Evolutionary conservation across 495 filamentous ascomycete species (phyloP).

Genomic region (Filosporella fistucella): DNA sequence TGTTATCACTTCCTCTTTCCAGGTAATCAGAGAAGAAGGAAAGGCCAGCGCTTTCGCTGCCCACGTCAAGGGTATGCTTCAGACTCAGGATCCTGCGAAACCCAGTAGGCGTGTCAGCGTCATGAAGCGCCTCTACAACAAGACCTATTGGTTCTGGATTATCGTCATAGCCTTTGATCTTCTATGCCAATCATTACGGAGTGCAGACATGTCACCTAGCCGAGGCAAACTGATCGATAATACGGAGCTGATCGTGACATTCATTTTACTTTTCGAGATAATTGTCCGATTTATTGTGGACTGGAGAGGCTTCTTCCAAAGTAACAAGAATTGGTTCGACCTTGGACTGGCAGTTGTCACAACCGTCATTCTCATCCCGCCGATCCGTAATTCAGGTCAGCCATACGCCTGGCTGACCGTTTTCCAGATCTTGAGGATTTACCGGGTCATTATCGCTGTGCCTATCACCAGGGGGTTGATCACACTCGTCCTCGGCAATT

Average conservation of each 20-base stretch:
- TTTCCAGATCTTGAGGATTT: constrained; percentile 90
- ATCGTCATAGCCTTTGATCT: constrained; percentile 73
- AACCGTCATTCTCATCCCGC: constrained; percentile 79
- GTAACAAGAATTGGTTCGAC: constrained; percentile 72
- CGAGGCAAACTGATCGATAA: constrained; percentile 48
- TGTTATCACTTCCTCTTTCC: constrained; percentile 97
- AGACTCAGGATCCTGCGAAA: constrained; percentile 37
- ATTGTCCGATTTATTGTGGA: constrained; percentile 70
- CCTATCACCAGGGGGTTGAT: constrained; percentile 83
- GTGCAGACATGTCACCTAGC: constrained; percentile 59
- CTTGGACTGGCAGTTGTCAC: constrained; percentile 74
- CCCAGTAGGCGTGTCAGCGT: constrained; percentile 43
- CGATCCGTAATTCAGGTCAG: constrained; percentile 69
- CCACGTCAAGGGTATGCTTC: constrained; percentile 49
- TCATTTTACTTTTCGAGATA: constrained; percentile 81
- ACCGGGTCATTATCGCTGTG: constrained; percentile 86
- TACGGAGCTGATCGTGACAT: constrained; percentile 73
- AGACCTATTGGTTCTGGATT: constrained; percentile 76
- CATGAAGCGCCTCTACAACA: constrained; percentile 66
- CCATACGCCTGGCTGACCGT: constrained; percentile 85
- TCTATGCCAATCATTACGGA: constrained; percentile 69
- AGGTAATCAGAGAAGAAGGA: constrained; percentile 96
- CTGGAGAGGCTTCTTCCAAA: constrained; percentile 73
- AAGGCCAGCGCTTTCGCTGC: constrained; percentile 88
- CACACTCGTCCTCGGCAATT: constrained; percentile 81